A percentile compares a stretch with the other conserved stretches of the same genome.
These are phyloP conservation scores for Gypsophila paniculata DNA, from an alignment of 179 eudicot species.

Conservation along the genomic window DNA sequence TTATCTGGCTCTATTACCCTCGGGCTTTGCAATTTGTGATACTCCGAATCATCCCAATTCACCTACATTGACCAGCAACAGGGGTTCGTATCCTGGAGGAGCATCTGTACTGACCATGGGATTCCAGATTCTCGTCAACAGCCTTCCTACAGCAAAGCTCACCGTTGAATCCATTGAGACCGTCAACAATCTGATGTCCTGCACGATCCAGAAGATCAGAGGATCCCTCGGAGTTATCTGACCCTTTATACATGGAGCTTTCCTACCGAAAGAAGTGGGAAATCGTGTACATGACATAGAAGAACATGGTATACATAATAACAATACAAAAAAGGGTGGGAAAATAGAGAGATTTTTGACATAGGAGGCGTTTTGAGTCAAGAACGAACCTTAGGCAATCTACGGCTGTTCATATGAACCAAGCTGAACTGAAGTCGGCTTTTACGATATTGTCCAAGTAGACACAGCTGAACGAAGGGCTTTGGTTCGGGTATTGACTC, in stretches of 20 bases:
- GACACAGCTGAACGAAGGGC: conserved; percentile 21
- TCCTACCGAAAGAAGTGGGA: neutral
- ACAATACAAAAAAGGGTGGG: conserved; percentile 3
- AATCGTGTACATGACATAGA: conserved; percentile 32
- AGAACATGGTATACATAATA: conserved; percentile 15
- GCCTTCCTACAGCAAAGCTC: conserved; percentile 50
- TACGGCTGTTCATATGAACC: conserved; percentile 18
- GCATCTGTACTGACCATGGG: conserved; percentile 63
- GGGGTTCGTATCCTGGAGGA: neutral
- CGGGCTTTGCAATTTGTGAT: conserved; percentile 62
- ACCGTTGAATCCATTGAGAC: conserved; percentile 67
- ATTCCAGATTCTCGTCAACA: conserved; percentile 64
- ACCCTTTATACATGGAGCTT: conserved; percentile 1
- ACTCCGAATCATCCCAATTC: conserved; percentile 16
- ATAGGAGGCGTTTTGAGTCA: conserved; percentile 51
- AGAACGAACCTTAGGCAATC: conserved; percentile 65
- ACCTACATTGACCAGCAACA: conserved; percentile 16
- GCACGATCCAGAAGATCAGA: conserved; percentile 65
- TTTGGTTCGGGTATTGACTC: conserved; percentile 50
- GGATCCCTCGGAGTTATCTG: conserved; percentile 32
- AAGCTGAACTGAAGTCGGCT: neutral
- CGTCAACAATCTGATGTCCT: conserved; percentile 53
- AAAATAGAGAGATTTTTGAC: conserved; percentile 19
- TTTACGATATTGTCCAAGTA: neutral
- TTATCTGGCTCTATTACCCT: conserved; percentile 57